Evolutionary conservation across 208 protist genomes (phyloP).

Genomic region (Trypanosoma scelopori): DNA sequence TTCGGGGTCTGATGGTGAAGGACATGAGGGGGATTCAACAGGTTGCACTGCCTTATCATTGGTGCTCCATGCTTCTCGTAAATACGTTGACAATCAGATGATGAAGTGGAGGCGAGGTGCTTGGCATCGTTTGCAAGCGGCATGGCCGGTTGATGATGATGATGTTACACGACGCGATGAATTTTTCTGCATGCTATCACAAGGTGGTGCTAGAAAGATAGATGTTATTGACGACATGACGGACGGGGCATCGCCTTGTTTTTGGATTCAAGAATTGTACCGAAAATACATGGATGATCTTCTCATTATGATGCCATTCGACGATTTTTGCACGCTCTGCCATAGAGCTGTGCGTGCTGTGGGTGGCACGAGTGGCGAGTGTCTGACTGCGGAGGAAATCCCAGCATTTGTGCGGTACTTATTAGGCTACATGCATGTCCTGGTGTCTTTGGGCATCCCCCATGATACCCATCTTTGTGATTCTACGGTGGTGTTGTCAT

Average conservation of each 20-base stretch:
- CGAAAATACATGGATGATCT: slow-evolving; percentile 8
- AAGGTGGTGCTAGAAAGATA: background rate
- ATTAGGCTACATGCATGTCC: slow-evolving; percentile 4
- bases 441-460: background rate
- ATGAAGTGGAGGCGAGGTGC: slow-evolving; percentile 1
- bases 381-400: slow-evolving; percentile 8
- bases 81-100: slow-evolving; percentile 7
- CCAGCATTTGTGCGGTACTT: slow-evolving; percentile 12
- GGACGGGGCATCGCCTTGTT: background rate
- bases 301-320: background rate
- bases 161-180: background rate
- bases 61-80: background rate
- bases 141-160: background rate
- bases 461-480: background rate
- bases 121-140: background rate
- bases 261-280: slow-evolving; percentile 1
- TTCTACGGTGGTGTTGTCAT: background rate
- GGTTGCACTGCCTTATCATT: background rate
- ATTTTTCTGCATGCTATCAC: background rate
- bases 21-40: background rate
- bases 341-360: slow-evolving; percentile 1
- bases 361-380: background rate
- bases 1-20: background rate
- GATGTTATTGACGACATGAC: background rate
- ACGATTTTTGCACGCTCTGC: background rate